A percentile compares a stretch with the other conserved stretches of the same genome.
Conservation (phyloP, 139 green algal species). For the Chlorella ohadii region DNA sequence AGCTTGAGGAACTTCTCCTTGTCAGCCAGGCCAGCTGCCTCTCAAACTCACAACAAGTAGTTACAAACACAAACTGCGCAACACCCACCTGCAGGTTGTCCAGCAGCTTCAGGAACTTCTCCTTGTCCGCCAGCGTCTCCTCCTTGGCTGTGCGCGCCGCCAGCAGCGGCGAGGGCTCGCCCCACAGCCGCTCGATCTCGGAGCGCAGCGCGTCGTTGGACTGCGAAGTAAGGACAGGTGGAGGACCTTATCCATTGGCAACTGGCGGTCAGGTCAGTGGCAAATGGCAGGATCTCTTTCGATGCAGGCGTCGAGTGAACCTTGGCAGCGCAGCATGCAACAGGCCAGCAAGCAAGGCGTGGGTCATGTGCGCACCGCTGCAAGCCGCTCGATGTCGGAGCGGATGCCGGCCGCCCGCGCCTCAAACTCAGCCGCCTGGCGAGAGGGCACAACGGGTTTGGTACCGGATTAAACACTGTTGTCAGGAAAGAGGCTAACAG, state of each 20-base stretch:
- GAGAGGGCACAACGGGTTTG: too few species aligned
- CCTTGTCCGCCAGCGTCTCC: conserved; percentile 57
- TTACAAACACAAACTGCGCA: too few species aligned
- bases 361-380: conserved; percentile 16
- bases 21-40: too few species aligned
- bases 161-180: conserved; percentile 68
- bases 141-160: conserved; percentile 52
- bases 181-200: conserved; percentile 62
- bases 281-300: too few species aligned
- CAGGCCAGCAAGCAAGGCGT: too few species aligned
- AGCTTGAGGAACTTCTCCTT: conserved; percentile 54
- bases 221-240: conserved; percentile 29
- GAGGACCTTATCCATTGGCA: not conserved
- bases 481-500: too few species aligned
- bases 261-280: too few species aligned
- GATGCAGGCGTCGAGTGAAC: too few species aligned
- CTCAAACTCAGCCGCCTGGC: conserved; percentile 59
- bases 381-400: conserved; percentile 38
- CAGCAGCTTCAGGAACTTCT: conserved; percentile 77
- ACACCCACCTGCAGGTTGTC: conserved; percentile 59
- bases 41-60: too few species aligned
- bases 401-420: conserved; percentile 34
- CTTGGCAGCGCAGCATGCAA: too few species aligned
- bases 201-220: conserved; percentile 53
- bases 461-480: too few species aligned